These are phyloP conservation scores for Phytophthora sansomeana DNA, from an alignment of 352 stramenopile species.

Conservation along the genomic window DNA sequence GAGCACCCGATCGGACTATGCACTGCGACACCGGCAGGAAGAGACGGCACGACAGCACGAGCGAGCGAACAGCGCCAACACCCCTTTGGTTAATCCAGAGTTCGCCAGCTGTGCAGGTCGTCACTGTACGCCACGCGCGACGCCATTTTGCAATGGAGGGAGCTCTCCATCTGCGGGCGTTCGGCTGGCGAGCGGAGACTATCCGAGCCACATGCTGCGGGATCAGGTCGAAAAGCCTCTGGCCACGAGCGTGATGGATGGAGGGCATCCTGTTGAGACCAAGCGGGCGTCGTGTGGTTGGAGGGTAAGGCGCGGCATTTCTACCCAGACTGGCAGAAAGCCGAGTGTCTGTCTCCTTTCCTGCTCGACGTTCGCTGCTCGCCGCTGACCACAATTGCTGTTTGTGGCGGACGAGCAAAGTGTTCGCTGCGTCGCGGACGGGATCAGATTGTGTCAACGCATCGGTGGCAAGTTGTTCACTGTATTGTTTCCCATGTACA, in stretches of 20 bases:
- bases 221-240: constrained; percentile 26
- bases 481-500: background rate
- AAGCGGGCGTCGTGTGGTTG: constrained; percentile 18
- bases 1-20: constrained; percentile 21
- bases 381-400: background rate
- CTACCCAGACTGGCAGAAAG: constrained; percentile 20
- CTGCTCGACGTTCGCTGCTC: background rate
- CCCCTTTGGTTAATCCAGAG: constrained; percentile 14
- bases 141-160: constrained; percentile 6
- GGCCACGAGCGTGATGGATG: background rate
- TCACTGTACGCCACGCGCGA: constrained; percentile 1
- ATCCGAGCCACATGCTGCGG: constrained; percentile 18
- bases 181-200: constrained; percentile 5
- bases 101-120: constrained; percentile 22
- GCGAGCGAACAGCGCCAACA: constrained; percentile 19
- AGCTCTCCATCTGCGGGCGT: constrained; percentile 4
- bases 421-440: constrained; percentile 16
- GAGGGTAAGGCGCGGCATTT: constrained; percentile 22
- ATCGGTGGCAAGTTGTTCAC: background rate
- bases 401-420: constrained; percentile 12
- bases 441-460: constrained; percentile 7
- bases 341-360: background rate
- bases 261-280: constrained; percentile 31
- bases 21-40: constrained; percentile 14
- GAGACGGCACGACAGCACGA: constrained; percentile 27